Evolutionary conservation across 208 protist species (phyloP), one percentile per base, ranked within the genome.

Genomic region (Leishmania major): DNA sequence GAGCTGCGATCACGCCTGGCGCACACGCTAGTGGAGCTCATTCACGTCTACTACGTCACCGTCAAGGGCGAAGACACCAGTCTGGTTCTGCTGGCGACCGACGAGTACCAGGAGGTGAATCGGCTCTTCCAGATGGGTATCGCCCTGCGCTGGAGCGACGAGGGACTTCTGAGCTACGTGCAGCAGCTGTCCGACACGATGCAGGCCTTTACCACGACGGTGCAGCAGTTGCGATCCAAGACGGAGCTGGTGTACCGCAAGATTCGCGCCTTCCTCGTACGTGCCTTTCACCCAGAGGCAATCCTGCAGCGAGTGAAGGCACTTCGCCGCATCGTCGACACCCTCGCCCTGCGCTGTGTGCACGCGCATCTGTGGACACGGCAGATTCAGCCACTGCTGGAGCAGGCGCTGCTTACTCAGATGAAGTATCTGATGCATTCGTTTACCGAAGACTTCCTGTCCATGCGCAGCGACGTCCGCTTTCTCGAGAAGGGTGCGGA

Each of bases 401-500:
- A 97, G 80, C 80, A 84, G 0, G 94, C 93, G 4, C 79, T 98
- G 31, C 25, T 89, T 11, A 77, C 75, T n/a, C 95, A 97, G 80
- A 76, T 98, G 60, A 79, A 90, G 72, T 90, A 87, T 72, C 86
- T 95, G 7, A 84, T 97, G 70, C 89, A 90, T 60, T 88, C 91
- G 8, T 98, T 94, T 93, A 95, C 93, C 17, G 77, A 83, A 53
- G 95, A 98, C 81, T 98, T 96, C 82, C n/a, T 89, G 13, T 92
- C 92, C 15, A 96, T 98, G 92, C 88, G 88, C 57, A 79, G 84
- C 75, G 90, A 98, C 78, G 64, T 85, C 13, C 87, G 91, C 37
- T 97, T 92, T 81, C 75, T 97, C 31, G 85, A 92, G 51, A 77
- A 76, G 19, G 70, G 40, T n/a, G 78, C 82, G 6, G 85, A 92